Evolutionary conservation across 345 rosid genomes (phyloP).

Genomic region (Aethionema arabicum): DNA sequence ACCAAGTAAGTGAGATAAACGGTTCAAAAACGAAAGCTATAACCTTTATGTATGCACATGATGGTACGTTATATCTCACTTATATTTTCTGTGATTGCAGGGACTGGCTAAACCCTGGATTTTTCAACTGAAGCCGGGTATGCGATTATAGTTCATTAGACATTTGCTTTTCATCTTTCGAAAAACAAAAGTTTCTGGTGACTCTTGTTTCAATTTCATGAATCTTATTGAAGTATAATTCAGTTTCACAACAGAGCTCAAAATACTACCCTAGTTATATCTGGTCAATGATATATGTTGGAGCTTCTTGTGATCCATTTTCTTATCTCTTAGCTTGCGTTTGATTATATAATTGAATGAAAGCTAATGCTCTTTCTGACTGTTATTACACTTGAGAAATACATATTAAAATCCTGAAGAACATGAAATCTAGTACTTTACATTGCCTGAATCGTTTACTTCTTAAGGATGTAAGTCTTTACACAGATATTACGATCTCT

Average conservation of each 20-base stretch:
- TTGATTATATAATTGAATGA: slow-evolving; percentile 22
- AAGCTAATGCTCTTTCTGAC: slow-evolving; percentile 18
- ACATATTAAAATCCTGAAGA: slow-evolving; percentile 23
- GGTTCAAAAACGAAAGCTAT: neutral
- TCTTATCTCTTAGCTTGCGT: slow-evolving; percentile 8
- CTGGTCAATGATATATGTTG: slow-evolving; percentile 24
- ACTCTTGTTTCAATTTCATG: slow-evolving; percentile 27
- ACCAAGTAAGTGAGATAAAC: slow-evolving; percentile 58
- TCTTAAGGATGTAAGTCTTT: neutral
- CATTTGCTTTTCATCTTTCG: slow-evolving; percentile 30
- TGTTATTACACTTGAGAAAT: slow-evolving; percentile 20
- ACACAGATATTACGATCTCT: slow-evolving; percentile 9
- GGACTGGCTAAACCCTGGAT: slow-evolving; percentile 91
- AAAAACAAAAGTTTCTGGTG: slow-evolving; percentile 8
- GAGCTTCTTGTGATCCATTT: slow-evolving; percentile 11
- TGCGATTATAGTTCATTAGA: slow-evolving; percentile 25
- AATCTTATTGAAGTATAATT: slow-evolving; percentile 28
- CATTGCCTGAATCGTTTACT: slow-evolving; percentile 13
- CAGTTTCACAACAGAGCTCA: slow-evolving; percentile 18
- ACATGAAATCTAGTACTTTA: slow-evolving; percentile 30
- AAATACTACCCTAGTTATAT: slow-evolving; percentile 13
- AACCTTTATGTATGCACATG: slow-evolving; percentile 16
- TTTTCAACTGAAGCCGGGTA: slow-evolving; percentile 58
- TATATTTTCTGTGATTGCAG: slow-evolving; percentile 45
- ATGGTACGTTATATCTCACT: slow-evolving; percentile 10